Percentiles rank a stretch among this genome's conserved stretches.
Evolutionary conservation across 1,284 basidiomycete species (phyloP).

Genomic region (Cryptococcus sp.): DNA sequence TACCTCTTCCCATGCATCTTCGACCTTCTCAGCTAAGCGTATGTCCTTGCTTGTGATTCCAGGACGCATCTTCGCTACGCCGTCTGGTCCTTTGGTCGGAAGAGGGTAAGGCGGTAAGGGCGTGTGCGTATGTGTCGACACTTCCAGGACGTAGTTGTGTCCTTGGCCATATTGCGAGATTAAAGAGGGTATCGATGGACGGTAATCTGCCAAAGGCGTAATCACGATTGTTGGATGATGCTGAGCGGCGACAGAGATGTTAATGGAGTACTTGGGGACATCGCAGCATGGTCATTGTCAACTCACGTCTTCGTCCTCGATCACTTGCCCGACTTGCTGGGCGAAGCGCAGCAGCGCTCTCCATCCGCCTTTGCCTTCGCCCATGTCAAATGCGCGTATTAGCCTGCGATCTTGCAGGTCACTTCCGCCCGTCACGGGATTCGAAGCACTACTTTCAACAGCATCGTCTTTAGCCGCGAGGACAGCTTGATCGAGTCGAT

Average conservation of each 20-base stretch:
- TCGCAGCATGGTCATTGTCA: not conserved
- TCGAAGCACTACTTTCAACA: not conserved
- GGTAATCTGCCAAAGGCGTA: slow-evolving; percentile 31
- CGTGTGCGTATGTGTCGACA: slow-evolving; percentile 48
- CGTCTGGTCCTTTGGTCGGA: slow-evolving; percentile 4
- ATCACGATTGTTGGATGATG: slow-evolving; percentile 44
- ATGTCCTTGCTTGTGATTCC: slow-evolving; percentile 48
- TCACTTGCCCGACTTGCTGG: slow-evolving; percentile 13
- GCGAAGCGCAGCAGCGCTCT: slow-evolving; percentile 19
- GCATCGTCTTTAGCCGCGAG: not conserved
- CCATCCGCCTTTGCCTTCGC: slow-evolving; percentile 36
- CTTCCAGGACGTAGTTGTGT: slow-evolving; percentile 34
- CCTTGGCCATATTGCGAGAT: slow-evolving; percentile 3
- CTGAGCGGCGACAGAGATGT: slow-evolving; percentile 17
- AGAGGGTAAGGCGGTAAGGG: slow-evolving; percentile 34
- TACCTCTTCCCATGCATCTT: slow-evolving; percentile 22
- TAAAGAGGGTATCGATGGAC: not conserved
- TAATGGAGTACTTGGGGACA: not conserved
- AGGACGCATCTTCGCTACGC: slow-evolving; percentile 26
- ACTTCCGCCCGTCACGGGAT: slow-evolving; percentile 2
- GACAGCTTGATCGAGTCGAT: not conserved
- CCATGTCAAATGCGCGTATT: slow-evolving; percentile 34
- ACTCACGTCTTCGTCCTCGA: slow-evolving; percentile 40
- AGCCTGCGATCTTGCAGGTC: slow-evolving; percentile 40
- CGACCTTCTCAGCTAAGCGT: slow-evolving; percentile 36